phyloP scores from a whole-genome alignment of 495 filamentous ascomycete species.

The Hyaloscypha variabilis region DNA sequence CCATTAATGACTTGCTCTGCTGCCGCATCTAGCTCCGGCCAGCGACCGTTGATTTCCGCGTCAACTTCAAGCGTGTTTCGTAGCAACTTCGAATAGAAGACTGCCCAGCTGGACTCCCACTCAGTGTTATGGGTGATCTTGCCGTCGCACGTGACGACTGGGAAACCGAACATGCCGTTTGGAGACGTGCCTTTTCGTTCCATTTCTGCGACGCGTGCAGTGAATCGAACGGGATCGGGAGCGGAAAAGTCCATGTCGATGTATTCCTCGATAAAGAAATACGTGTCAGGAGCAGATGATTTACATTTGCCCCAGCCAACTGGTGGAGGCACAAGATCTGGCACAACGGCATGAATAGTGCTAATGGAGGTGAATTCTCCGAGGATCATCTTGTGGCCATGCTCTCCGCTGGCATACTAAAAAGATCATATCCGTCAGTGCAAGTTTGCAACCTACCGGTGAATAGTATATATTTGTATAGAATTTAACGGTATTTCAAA shows the following conservation, averaged over 20 bases:
- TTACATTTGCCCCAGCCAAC: slow-evolving; percentile 12
- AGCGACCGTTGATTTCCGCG: slow-evolving; percentile 20
- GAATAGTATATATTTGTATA: too few relatives aligned
- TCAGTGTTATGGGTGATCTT: slow-evolving; percentile 47
- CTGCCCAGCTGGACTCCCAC: slow-evolving; percentile 34
- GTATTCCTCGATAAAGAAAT: slow-evolving; percentile 32
- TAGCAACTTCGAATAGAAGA: slow-evolving; percentile 32
- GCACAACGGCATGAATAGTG: background rate
- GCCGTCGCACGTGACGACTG: slow-evolving; percentile 38
- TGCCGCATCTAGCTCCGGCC: slow-evolving; percentile 27
- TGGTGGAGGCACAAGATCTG: slow-evolving; percentile 25
- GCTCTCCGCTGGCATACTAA: too few relatives aligned
- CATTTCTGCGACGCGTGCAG: slow-evolving; percentile 41
- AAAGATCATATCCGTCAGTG: too few relatives aligned
- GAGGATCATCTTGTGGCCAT: too few relatives aligned
- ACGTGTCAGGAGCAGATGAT: slow-evolving; percentile 9
- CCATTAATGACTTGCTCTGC: slow-evolving; percentile 13
- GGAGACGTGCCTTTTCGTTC: slow-evolving; percentile 47
- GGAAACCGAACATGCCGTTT: slow-evolving; percentile 54
- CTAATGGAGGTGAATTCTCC: too few relatives aligned
- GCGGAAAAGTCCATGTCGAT: slow-evolving; percentile 16
- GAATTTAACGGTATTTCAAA: too few relatives aligned
- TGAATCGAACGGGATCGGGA: slow-evolving; percentile 46
- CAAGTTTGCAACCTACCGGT: too few relatives aligned
- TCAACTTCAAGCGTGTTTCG: slow-evolving; percentile 29